Evolutionary conservation across 345 rosid species (phyloP), one percentile per base, ranked within the genome.

Genomic region (Angophora floribunda): DNA sequence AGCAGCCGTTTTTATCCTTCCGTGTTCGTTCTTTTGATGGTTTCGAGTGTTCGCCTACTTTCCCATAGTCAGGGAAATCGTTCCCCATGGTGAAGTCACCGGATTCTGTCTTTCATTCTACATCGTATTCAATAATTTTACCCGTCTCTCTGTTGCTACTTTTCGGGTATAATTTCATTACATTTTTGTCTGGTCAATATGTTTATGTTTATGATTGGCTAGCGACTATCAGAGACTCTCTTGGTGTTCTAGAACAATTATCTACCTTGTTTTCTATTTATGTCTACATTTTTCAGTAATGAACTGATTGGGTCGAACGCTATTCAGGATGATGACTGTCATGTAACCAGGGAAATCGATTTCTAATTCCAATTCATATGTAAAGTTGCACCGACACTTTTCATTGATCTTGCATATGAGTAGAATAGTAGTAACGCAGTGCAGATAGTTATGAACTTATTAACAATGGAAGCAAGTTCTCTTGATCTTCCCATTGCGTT

Each of bases 1-100:
- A n/a, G 85, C 90, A 32, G 70, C 86, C 82, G 78, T 61, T 91
- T 90, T 86, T 41, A 91, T 91, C 87, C 88, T 89, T 92, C 88
- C 89, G 75, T 87, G 85, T 85, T 86, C 61, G 30, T 87, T 52
- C 30, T 85, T 88, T 88, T 57, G 28, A 47, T 78, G 32, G n/a
- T 85, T 88, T 87, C n/a, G 41, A 44, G 55, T 89, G 86, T 86
- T 90, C 88, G 89, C 89, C 86, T 89, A 86, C 87, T 89, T 92
- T 86, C 85, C 90, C 89, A 85, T 86, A 89, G 45, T 85, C 89
- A 87, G 85, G 86, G 87, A 67, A 87, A 79, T 85, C 70, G 80
- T 86, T 79, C 47, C 51, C 78, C 59, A 41, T 32, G 86, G 88
- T 89, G 88, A 65, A 84, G 85, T 90, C 51, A 88, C 79, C 70